These are phyloP conservation scores for Lepidopterella palustris DNA, from an alignment of 495 filamentous ascomycete species.

Conservation along the genomic window DNA sequence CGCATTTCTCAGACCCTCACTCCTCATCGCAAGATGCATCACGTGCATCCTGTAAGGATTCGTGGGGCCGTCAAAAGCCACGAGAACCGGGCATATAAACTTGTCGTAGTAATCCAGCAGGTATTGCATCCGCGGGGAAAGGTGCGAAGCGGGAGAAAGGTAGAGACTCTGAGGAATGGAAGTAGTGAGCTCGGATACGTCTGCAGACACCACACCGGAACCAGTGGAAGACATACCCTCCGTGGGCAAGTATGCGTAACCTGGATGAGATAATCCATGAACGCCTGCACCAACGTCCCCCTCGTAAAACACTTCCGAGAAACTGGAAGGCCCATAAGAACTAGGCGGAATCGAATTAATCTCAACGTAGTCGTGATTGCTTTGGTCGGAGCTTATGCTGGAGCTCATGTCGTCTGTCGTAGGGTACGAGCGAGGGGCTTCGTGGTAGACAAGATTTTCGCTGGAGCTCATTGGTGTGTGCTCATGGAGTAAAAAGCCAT, in stretches of 20 bases:
- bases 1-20: conserved; percentile 79
- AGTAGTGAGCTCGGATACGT: conserved; percentile 29
- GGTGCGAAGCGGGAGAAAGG: conserved; percentile 21
- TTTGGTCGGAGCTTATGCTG: conserved; percentile 35
- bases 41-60: conserved; percentile 85
- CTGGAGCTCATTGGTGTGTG: conserved; percentile 25
- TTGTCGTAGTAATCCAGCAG: conserved; percentile 77
- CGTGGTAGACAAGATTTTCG: conserved; percentile 26
- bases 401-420: conserved; percentile 35
- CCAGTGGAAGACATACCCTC: conserved; percentile 32
- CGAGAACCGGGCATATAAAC: conserved; percentile 82
- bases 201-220: conserved; percentile 19
- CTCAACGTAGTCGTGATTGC: conserved; percentile 31
- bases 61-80: conserved; percentile 77
- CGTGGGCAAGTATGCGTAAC: conserved; percentile 22
- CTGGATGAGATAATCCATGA: conserved; percentile 24
- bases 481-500: conserved; percentile 17
- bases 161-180: conserved; percentile 27
- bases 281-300: conserved; percentile 21
- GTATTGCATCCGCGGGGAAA: conserved; percentile 51
- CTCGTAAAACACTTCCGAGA: conserved; percentile 24
- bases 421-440: conserved; percentile 25
- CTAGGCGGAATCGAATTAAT: conserved; percentile 12
- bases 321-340: conserved; percentile 17
- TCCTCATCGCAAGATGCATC: conserved; percentile 67